A percentile compares a stretch with the other conserved stretches of the same genome.
phyloP scores from a whole-genome alignment of 305 asterid species.

The Withania somnifera region DNA sequence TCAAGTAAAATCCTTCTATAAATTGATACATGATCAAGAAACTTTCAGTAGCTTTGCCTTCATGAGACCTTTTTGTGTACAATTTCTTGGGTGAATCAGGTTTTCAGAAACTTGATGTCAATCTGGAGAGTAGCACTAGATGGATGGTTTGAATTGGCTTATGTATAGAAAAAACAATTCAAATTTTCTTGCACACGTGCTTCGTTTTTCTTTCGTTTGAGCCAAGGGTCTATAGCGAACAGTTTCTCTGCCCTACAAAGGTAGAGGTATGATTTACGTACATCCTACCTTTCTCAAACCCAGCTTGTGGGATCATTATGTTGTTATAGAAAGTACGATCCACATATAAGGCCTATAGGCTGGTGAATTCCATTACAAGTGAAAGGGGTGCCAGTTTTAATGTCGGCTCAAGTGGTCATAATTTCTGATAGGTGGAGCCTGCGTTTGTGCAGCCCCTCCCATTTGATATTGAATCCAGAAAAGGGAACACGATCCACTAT shows the following conservation, averaged over 20 bases:
- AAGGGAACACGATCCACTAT: not conserved
- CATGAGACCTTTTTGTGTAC: not conserved
- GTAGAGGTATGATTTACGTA: no score
- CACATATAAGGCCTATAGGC: constrained; percentile 21
- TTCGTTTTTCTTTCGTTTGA: no score
- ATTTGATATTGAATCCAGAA: no score
- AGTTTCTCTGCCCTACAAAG: no score
- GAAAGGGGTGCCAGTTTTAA: constrained; percentile 14
- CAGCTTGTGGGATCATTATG: no score
- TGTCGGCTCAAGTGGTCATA: constrained; percentile 23
- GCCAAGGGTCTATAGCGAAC: no score
- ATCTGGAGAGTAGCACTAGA: not conserved
- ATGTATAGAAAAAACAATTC: not conserved
- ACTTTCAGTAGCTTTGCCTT: not conserved
- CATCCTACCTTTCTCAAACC: no score
- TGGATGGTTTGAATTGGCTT: not conserved
- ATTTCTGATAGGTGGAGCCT: constrained; percentile 23
- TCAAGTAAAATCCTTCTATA: not conserved
- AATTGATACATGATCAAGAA: not conserved
- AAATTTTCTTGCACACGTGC: no score
- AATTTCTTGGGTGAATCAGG: not conserved
- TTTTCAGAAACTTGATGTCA: not conserved
- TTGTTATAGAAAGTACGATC: not conserved
- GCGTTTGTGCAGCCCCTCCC: constrained; percentile 1
- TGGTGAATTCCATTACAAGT: constrained; percentile 28